phyloP scores from a whole-genome alignment of 352 stramenopile species.

The Poterioochromonas sp. region DNA sequence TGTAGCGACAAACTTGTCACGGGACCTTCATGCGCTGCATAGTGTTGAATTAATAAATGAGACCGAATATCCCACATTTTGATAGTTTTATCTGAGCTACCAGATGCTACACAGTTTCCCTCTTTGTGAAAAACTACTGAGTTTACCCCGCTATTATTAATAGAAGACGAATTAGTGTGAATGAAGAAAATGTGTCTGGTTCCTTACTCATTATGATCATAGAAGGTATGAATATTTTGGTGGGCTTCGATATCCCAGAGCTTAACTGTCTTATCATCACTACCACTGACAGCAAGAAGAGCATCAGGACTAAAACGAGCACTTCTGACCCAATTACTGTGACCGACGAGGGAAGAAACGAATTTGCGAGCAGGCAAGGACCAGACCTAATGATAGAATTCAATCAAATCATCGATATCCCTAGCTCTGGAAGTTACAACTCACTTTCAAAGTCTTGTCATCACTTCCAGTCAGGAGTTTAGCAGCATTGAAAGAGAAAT shows the following conservation, averaged over 20 bases:
- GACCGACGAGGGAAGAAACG: conserved; percentile 64
- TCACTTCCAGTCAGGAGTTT: conserved; percentile 75
- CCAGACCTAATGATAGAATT: conserved; percentile 42
- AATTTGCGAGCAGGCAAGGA: conserved; percentile 66
- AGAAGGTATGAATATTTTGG: conserved; percentile 64
- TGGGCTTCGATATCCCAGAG: conserved; percentile 75
- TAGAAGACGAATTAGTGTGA: background rate
- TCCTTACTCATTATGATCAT: conserved; percentile 57
- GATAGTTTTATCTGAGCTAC: conserved; percentile 48
- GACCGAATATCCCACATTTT: conserved; percentile 72
- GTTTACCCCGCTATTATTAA: conserved; percentile 54
- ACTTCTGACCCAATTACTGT: conserved; percentile 81
- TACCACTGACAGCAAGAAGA: conserved; percentile 57
- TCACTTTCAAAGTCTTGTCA: conserved; percentile 80
- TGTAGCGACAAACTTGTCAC: conserved; percentile 74
- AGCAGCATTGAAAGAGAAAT: conserved; percentile 62
- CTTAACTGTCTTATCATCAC: conserved; percentile 80
- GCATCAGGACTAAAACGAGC: conserved; percentile 65
- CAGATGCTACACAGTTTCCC: conserved; percentile 53
- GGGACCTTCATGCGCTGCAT: conserved; percentile 67
- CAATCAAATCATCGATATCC: background rate
- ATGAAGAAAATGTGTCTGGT: background rate
- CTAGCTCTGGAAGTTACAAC: background rate
- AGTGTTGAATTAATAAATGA: conserved; percentile 73
- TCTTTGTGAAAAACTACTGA: conserved; percentile 70